A percentile compares a stretch with the other conserved stretches of the same genome.
Conservation (phyloP, 495 filamentous ascomycete species). For the Neurospora discreta region DNA sequence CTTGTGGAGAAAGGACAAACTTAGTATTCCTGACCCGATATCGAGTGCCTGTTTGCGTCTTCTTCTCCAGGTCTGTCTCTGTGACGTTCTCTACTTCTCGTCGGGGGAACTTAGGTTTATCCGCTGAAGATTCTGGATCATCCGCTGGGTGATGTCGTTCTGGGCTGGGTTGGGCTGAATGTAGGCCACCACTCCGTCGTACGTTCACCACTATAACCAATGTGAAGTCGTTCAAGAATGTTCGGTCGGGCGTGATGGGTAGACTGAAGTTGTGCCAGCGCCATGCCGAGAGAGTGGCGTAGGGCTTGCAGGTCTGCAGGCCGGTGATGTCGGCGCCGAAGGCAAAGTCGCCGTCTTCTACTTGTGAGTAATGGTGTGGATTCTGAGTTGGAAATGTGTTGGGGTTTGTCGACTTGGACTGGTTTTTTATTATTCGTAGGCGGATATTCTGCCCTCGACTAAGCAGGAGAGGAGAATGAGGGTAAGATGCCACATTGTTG, state of each 20-base stretch:
- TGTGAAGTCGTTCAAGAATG: constrained; percentile 30
- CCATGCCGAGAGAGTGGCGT: constrained; percentile 44
- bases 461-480: constrained; percentile 10
- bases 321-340: constrained; percentile 45
- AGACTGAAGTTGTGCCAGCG: constrained; percentile 49
- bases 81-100: constrained; percentile 19
- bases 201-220: constrained; percentile 41
- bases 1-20: constrained; percentile 34
- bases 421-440: constrained; percentile 25
- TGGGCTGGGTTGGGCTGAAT: constrained; percentile 40
- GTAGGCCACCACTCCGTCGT: constrained; percentile 42
- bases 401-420: constrained; percentile 32
- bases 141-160: constrained; percentile 40
- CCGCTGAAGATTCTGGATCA: constrained; percentile 42
- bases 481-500: not conserved
- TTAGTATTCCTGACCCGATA: constrained; percentile 36
- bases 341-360: constrained; percentile 45
- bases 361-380: constrained; percentile 35
- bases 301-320: constrained; percentile 49
- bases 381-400: constrained; percentile 33
- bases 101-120: constrained; percentile 35
- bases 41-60: constrained; percentile 36
- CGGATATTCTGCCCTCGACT: constrained; percentile 10
- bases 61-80: constrained; percentile 28
- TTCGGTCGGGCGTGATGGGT: constrained; percentile 32